Evolutionary conservation across 2,329 filamentous ascomycete genomes (phyloP), one percentile per base, ranked within the genome.

Genomic region (Xylaria polymorpha): DNA sequence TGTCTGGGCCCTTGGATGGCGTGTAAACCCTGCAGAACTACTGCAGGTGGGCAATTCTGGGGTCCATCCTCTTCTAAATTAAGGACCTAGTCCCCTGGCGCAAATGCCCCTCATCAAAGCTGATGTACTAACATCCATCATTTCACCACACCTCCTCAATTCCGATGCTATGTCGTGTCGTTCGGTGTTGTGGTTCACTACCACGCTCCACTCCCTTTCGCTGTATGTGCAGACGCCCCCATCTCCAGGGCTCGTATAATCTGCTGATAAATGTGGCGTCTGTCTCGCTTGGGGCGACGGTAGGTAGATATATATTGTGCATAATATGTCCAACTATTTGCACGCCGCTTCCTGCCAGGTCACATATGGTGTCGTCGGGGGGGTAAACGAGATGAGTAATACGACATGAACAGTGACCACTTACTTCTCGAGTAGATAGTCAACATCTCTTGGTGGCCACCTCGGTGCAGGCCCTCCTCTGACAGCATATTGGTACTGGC

Each of bases 401-500:
- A 12, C 12, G 39, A 44, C 9, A 14, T 6, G 59, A 48, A 64
- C 6, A 12, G 50, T 55, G 20, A 64, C 35, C 44, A 75, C 74
- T 75, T 73, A 77, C 75, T 67, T 69, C 57, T 74, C 76, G 37
- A 73, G 71, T 55, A 73, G 72, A 61, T 76, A 68, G n/a, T 75
- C 62, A 66, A 76, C 75, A 62, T 80, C 77, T 58, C 73, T 76
- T 4, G 78, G 73, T n/a, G 79, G 77, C 41, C 76, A 71, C 43
- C 72, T 71, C 35, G 80, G 76, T 58, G 79, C 68, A 35, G 78
- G 76, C 3, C 80, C 80, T 51, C 80, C 81, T 71, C 75, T 76
- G 67, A 82, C 79, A 0, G 78, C 77, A 68, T 81, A 82, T 60
- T 75, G 74, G 62, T 78, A 77, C 57, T 74, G 70, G 53, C 72